Base-by-base conservation (phyloP, 1,284 basidiomycete species). In the Kwoniella shivajii region DNA sequence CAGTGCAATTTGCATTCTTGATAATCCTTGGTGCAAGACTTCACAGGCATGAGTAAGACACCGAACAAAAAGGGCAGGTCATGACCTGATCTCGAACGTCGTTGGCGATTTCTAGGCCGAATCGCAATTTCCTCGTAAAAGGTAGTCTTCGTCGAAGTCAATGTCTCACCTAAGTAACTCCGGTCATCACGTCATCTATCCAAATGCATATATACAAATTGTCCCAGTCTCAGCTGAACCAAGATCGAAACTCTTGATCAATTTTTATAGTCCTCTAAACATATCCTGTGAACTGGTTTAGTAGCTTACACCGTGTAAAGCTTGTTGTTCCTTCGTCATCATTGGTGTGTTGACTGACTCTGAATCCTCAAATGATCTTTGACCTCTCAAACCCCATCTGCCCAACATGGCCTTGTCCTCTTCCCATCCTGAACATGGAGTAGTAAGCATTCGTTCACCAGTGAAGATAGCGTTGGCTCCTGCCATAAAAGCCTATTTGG, bases 381-480 rank as follows among this genome's bases (percentile, higher is more conserved):
- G 92, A 26, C 93, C 92, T 56, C 88, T 82, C 31, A 99, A 81
- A 33, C 95, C 95, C 93, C 92, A 97, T 56, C 92, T 85, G 6
- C 77, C 81, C 83, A 98, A 89, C 92, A 98, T 92, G 10, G 86
- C 84, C 77, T 95, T 95, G 80, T 99, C 95, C 83, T 93, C 88
- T 67, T 93, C 90, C 90, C 90, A 92, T 44, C 88, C 87, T 7
- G 88, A 87, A 88, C 88, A 94, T 44, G 95, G 94, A 13, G 95
- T 98, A 6, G 95, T 99, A 63, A 99, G 78, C 95, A 98, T 98
- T 70, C 88, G 84, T 74, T 98, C 92, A 39, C 95, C 95, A 18
- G 95, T 99, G 75, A 99, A 99, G 63, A 98, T 89, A 37, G 95
- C 95, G 73, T 99, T 99, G 45, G 95, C 95, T 46, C 95, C 95